Base-by-base conservation (phyloP, 73 alveolate species). In the Stentor coeruleus region DNA sequence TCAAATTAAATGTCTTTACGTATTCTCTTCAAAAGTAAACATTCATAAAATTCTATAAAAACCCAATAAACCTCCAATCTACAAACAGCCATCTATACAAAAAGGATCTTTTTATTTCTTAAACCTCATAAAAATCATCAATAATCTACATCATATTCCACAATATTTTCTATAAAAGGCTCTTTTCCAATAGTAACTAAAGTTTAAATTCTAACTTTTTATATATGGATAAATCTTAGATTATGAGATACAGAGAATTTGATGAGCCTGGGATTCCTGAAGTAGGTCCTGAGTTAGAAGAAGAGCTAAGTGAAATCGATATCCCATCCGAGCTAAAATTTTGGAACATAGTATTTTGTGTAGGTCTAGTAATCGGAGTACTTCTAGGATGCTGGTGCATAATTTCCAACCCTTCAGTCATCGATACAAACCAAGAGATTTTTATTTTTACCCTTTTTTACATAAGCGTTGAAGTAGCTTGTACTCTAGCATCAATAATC, bases 261-360 rank as follows among this genome's bases (percentile, higher is more conserved):
- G 37, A 66, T 40, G 79, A 66, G 15, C 49, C 11, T 11, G 79
- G 79, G 2, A 31, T 66, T 40, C 79, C 79, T 20, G 79, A 66
- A 31, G 79, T 66, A 0, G 79, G n/a, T 20, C 39, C 41, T 15
- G n/a, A n/a, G n/a, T n/a, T n/a, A n/a, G 79, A 66, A 66, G 79
- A 66, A 66, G 37, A 49, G 66, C 66, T 31, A 66, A 66, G 79
- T 2, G 79, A 66, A 66, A 66, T 66, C n/a, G 79, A 66, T 40
- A 31, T 20, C 37, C 37, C 79, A 66, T 20, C 37, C 41, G n/a
- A 20, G 11, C 26, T 66, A 2, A 66, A 31, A 1, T 66, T 20
- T 40, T 20, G 40, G 37, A 66, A 31, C 37, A 26, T 66, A 14
- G 37, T 66, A 31, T 66, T 20, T 11, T 66, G 79, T 40, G 37